These are phyloP conservation scores for Hansfordia pulvinata DNA, from an alignment of 2,329 filamentous ascomycete species.

Conservation along the genomic window DNA sequence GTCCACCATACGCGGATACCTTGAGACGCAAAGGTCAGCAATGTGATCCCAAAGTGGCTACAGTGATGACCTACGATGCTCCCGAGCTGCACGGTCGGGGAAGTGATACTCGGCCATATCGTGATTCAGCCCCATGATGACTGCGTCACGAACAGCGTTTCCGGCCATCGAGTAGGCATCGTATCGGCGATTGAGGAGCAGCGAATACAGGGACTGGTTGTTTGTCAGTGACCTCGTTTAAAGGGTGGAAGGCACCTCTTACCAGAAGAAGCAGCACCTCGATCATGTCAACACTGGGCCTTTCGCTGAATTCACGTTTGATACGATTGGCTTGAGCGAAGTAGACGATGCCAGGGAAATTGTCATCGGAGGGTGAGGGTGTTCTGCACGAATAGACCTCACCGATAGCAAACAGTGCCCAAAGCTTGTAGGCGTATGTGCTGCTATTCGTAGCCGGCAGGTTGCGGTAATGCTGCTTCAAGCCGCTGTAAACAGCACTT, in stretches of 20 bases:
- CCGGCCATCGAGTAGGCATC: constrained; percentile 27
- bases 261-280: constrained; percentile 29
- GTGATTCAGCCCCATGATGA: constrained; percentile 29
- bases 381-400: constrained; percentile 29
- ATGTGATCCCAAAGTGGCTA: too few species aligned
- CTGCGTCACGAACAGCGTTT: constrained; percentile 25
- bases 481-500: constrained; percentile 19
- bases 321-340: constrained; percentile 25
- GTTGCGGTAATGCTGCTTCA: constrained; percentile 23
- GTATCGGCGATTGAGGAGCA: constrained; percentile 28
- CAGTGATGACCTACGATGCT: constrained; percentile 24
- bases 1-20: constrained; percentile 29
- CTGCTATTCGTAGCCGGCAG: constrained; percentile 17
- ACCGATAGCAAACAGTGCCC: constrained; percentile 29
- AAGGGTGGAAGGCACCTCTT: constrained; percentile 6
- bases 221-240: not conserved
- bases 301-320: constrained; percentile 23
- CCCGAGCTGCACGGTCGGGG: constrained; percentile 19
- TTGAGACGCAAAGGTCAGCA: too few species aligned
- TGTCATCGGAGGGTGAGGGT: constrained; percentile 12
- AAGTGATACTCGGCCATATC: constrained; percentile 24
- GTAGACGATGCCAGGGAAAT: constrained; percentile 28
- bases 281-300: constrained; percentile 26
- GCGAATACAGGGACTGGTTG: constrained; percentile 27
- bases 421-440: constrained; percentile 23